phyloP scores from a whole-genome alignment of 148 eudicot species.

The Agrostemma githago region DNA sequence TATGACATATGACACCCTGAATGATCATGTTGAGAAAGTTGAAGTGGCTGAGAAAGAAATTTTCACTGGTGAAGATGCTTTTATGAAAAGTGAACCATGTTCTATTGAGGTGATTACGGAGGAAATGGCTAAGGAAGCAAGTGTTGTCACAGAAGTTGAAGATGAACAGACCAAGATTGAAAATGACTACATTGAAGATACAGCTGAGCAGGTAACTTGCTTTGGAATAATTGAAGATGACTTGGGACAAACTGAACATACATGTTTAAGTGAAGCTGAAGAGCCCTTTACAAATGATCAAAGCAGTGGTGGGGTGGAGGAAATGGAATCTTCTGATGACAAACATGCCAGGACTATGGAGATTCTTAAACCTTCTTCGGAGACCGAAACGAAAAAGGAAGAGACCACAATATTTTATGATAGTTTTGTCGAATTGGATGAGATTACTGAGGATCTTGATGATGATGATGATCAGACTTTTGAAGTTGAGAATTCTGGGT shows the following conservation, averaged over 20 bases:
- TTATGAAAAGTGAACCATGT: slow-evolving; percentile 19
- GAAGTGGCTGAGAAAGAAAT: slow-evolving; percentile 27
- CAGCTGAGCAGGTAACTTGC: slow-evolving; percentile 24
- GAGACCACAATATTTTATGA: slow-evolving; percentile 29
- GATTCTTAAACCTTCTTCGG: slow-evolving; percentile 27
- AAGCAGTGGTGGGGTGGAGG: slow-evolving; percentile 14
- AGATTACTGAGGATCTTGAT: slow-evolving; percentile 19
- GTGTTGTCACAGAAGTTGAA: neutral
- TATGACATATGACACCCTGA: slow-evolving; percentile 13
- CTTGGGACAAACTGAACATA: slow-evolving; percentile 20
- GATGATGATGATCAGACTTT: slow-evolving; percentile 16
- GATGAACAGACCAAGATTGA: neutral
- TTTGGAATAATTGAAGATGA: slow-evolving; percentile 25
- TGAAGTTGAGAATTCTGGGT: slow-evolving; percentile 17
- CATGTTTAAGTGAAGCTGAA: slow-evolving; percentile 23
- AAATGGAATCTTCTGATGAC: slow-evolving; percentile 18
- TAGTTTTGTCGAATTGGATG: slow-evolving; percentile 30
- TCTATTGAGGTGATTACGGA: slow-evolving; percentile 5
- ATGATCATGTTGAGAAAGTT: slow-evolving; percentile 15
- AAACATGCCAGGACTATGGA: slow-evolving; percentile 28
- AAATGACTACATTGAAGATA: slow-evolving; percentile 6
- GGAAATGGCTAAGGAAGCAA: slow-evolving; percentile 7
- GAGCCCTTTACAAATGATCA: slow-evolving; percentile 27
- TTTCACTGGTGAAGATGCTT: slow-evolving; percentile 25
- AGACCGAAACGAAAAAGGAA: slow-evolving; percentile 26